phyloP scores from a whole-genome alignment of 106 monocot genomes.

The Xerophyta viscosa region DNA sequence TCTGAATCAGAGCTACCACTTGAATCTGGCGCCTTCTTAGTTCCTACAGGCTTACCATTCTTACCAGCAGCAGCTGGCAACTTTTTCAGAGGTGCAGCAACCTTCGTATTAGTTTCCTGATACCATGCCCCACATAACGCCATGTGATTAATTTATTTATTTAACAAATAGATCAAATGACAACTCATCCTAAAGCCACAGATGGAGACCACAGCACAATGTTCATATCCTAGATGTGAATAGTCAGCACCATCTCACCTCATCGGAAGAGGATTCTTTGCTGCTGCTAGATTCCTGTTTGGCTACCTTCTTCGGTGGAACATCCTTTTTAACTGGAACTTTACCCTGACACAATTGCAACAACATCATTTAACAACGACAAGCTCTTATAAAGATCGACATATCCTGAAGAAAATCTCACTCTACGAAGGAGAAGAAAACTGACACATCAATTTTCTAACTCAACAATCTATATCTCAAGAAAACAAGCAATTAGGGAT shows the following conservation, averaged over 20 bases:
- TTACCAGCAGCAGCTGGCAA: conserved; percentile 11
- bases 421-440: too few relatives aligned
- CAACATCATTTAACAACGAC: too few relatives aligned
- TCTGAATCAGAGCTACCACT: conserved; percentile 48
- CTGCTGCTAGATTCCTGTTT: conserved; percentile 21
- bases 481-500: not conserved
- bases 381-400: too few relatives aligned
- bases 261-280: conserved; percentile 44
- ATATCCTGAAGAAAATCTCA: too few relatives aligned
- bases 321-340: conserved; percentile 26
- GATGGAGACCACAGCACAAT: too few relatives aligned
- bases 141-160: too few relatives aligned
- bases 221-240: too few relatives aligned
- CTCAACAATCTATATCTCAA: not conserved
- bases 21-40: conserved; percentile 28
- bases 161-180: too few relatives aligned
- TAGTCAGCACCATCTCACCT: conserved; percentile 29
- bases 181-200: too few relatives aligned
- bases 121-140: too few relatives aligned
- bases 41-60: conserved; percentile 9
- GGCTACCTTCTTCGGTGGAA: conserved; percentile 11
- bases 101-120: too few relatives aligned
- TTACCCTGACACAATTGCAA: conserved; percentile 24
- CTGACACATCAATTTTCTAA: too few relatives aligned
- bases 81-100: not conserved